A percentile compares a stretch with the other conserved stretches of the same genome.
Conservation (phyloP, 2,329 filamentous ascomycete genomes). For the Lachnellula hyalina region DNA sequence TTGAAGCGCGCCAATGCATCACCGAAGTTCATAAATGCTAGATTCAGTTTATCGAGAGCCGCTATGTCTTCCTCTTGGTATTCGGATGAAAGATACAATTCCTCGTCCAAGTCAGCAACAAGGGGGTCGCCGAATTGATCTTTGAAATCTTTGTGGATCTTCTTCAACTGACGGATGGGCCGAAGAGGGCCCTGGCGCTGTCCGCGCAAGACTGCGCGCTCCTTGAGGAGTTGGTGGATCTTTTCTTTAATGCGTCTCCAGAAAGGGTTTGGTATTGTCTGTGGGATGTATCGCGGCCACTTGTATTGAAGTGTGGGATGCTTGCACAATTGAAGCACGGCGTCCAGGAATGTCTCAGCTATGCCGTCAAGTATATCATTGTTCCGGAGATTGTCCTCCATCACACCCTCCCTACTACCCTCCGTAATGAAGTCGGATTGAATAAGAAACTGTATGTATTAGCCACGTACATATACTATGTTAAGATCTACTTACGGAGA, state of each 20-base stretch:
- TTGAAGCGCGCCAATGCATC: too few relatives aligned
- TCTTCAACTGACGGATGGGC: constrained; percentile 2
- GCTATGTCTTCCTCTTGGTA: constrained; percentile 1
- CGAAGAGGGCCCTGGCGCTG: constrained; percentile 1
- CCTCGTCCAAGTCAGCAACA: constrained; percentile 6
- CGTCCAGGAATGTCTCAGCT: constrained; percentile 36
- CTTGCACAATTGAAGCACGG: constrained; percentile 36
- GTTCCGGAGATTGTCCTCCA: constrained; percentile 36
- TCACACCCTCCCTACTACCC: constrained; percentile 27
- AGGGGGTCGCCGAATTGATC: constrained; percentile 5
- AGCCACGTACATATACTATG: constrained; percentile 24
- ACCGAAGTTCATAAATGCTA: too few relatives aligned
- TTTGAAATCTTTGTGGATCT: neutral
- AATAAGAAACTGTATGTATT: constrained; percentile 38
- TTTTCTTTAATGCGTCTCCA: constrained; percentile 3
- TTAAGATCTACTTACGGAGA: constrained; percentile 4
- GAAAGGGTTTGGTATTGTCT: constrained; percentile 9
- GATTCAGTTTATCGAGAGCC: neutral
- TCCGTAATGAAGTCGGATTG: constrained; percentile 46
- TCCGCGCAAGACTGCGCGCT: constrained; percentile 1
- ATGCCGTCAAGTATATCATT: constrained; percentile 33
- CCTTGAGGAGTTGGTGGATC: constrained; percentile 3
- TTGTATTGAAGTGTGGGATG: constrained; percentile 35
- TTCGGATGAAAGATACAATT: constrained; percentile 4
- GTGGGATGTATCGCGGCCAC: constrained; percentile 43